Conservation (phyloP, 2,329 filamentous ascomycete genomes). For the Penicillium sp. region DNA sequence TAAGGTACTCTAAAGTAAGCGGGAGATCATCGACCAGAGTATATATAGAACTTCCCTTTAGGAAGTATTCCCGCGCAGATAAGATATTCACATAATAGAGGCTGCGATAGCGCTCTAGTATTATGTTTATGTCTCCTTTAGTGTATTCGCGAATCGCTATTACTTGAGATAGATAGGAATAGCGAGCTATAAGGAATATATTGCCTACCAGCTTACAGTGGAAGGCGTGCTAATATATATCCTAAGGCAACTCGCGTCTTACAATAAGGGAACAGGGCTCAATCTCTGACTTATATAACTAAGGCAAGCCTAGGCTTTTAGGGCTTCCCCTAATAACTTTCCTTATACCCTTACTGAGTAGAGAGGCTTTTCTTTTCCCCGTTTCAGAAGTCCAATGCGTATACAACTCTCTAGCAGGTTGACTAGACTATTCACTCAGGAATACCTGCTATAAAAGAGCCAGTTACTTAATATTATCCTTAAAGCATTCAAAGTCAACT, state of each 20-base stretch:
- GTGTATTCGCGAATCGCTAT: conserved; percentile 15
- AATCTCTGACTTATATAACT: conserved; percentile 7
- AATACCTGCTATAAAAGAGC: too few species aligned
- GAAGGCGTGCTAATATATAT: conserved; percentile 14
- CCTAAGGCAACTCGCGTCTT: conserved; percentile 9
- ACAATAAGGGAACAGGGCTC: conserved; percentile 4
- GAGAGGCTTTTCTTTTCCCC: conserved; percentile 3
- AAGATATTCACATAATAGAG: conserved; percentile 11
- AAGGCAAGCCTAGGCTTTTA: conserved; percentile 3
- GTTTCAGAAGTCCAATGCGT: not conserved
- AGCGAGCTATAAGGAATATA: conserved; percentile 9
- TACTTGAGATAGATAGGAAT: conserved; percentile 8
- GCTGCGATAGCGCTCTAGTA: conserved; percentile 4
- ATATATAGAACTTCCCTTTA: conserved; percentile 8
- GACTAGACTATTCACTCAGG: too few species aligned
- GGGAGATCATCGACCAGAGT: conserved; percentile 14
- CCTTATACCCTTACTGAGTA: not conserved
- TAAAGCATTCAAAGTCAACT: conserved; percentile 7
- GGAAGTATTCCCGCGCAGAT: conserved; percentile 11
- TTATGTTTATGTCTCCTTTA: conserved; percentile 1
- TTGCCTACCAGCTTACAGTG: conserved; percentile 16
- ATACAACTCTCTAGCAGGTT: too few species aligned
- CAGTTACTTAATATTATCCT: too few species aligned
- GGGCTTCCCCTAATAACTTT: conserved; percentile 5
- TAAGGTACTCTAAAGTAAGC: conserved; percentile 19